Evolutionary conservation across 2,329 filamentous ascomycete species (phyloP).

Genomic region (Fusarium succisae): DNA sequence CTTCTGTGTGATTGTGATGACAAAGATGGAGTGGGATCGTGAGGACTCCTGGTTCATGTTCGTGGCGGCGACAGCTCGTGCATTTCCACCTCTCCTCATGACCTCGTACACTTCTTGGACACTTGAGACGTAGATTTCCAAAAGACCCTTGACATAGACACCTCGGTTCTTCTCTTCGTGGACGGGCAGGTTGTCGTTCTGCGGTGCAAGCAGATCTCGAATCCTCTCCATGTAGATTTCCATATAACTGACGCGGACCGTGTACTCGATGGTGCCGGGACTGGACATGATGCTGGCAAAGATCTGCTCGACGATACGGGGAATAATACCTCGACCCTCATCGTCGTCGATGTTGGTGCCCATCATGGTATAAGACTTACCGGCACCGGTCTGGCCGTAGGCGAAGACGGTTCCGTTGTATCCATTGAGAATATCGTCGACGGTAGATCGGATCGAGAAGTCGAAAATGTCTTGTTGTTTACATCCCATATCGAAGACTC

Average conservation of each 20-base stretch:
- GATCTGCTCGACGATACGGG: constrained; percentile 96
- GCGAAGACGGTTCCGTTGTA: constrained; percentile 99
- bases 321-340: constrained; percentile 90
- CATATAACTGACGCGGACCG: constrained; percentile 99
- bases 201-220: constrained; percentile 88
- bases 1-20: constrained; percentile 96
- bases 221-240: constrained; percentile 99
- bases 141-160: constrained; percentile 93
- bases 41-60: constrained; percentile 99
- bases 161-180: constrained; percentile 97
- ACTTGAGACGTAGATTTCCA: constrained; percentile 95
- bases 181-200: constrained; percentile 96
- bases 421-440: constrained; percentile 97
- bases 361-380: constrained; percentile 98
- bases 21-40: constrained; percentile 97
- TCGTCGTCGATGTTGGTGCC: constrained; percentile 87
- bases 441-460: constrained; percentile 94
- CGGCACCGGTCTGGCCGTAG: constrained; percentile 96
- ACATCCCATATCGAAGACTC: constrained; percentile 94
- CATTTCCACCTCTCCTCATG: constrained; percentile 89
- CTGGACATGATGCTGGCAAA: constrained; percentile 94
- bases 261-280: constrained; percentile 95
- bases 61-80: constrained; percentile 91
- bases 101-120: constrained; percentile 97
- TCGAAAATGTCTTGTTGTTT: constrained; percentile 95